phyloP scores from a whole-genome alignment of 345 rosid genomes.

The Citrus glauca region DNA sequence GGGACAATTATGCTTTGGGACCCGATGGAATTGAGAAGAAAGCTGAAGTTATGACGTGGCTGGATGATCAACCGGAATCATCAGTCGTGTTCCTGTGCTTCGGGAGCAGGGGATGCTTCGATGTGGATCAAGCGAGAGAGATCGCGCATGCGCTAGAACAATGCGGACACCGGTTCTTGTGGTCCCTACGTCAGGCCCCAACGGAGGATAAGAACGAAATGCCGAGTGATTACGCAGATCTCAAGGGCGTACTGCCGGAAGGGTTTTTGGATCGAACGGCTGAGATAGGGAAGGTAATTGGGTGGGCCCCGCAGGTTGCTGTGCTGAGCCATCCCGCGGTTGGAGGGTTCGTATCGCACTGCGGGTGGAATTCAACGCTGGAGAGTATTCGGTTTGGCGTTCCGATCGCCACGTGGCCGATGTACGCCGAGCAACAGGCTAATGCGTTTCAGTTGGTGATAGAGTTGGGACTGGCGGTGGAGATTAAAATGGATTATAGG shows the following conservation, averaged over 20 bases:
- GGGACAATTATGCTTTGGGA: background rate
- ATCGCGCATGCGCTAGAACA: conserved; percentile 44
- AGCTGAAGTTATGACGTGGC: conserved; percentile 40
- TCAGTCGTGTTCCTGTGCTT: conserved; percentile 68
- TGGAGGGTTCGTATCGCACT: conserved; percentile 63
- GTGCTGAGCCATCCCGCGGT: conserved; percentile 23
- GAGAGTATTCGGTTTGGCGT: conserved; percentile 59
- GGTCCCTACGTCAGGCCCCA: conserved; percentile 42
- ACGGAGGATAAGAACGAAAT: background rate
- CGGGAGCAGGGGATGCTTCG: conserved; percentile 60
- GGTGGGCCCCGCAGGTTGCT: conserved; percentile 49
- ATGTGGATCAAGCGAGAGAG: conserved; percentile 36
- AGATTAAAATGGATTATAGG: conserved; percentile 33
- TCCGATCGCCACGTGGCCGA: conserved; percentile 50
- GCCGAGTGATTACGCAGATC: conserved; percentile 19
- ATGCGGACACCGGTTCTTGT: conserved; percentile 38
- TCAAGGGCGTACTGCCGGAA: conserved; percentile 34
- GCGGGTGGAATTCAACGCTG: conserved; percentile 59
- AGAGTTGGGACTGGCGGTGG: conserved; percentile 41
- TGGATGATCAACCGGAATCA: conserved; percentile 38
- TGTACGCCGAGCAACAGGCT: conserved; percentile 46
- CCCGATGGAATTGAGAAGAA: background rate
- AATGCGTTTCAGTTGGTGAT: conserved; percentile 46
- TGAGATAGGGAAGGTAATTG: conserved; percentile 36
- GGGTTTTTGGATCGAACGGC: conserved; percentile 48